Evolutionary conservation across 352 stramenopile species (phyloP).

Genomic region (Globisporangium recalcitrans): DNA sequence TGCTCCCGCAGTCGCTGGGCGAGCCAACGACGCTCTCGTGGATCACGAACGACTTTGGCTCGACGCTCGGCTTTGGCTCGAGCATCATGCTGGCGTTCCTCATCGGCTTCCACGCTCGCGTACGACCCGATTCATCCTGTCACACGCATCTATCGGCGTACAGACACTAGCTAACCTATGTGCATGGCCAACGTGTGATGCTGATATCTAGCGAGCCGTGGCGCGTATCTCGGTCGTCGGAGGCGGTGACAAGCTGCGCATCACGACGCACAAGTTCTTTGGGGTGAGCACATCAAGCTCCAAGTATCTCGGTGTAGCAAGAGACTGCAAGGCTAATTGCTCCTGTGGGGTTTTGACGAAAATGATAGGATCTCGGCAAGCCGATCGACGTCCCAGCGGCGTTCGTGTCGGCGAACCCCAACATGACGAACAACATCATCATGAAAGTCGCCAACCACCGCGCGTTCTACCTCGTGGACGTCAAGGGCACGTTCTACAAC

Average conservation of each 20-base stretch:
- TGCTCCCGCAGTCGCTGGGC: constrained; percentile 47
- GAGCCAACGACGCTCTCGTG: constrained; percentile 80
- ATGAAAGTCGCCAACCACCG: constrained; percentile 70
- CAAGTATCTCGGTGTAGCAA: neutral
- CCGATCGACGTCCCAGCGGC: constrained; percentile 65
- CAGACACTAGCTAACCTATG: neutral
- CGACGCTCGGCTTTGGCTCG: constrained; percentile 73
- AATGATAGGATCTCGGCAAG: constrained; percentile 43
- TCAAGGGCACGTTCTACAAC: constrained; percentile 81
- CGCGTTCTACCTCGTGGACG: constrained; percentile 79
- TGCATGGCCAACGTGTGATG: neutral
- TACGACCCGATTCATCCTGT: constrained; percentile 20
- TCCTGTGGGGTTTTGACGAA: too few species aligned
- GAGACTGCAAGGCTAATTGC: neutral
- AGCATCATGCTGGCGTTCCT: constrained; percentile 74
- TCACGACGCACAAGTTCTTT: constrained; percentile 88
- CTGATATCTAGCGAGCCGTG: constrained; percentile 51
- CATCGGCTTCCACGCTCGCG: constrained; percentile 76
- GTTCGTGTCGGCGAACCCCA: constrained; percentile 69
- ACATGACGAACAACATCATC: constrained; percentile 86
- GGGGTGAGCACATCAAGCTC: constrained; percentile 27
- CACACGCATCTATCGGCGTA: neutral
- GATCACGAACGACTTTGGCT: constrained; percentile 75
- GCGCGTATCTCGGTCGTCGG: constrained; percentile 72
- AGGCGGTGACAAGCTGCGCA: constrained; percentile 72